Evolutionary conservation across 225 moss, liverwort and hornwort species (phyloP).

Genomic region (Sphagnum tenellum): DNA sequence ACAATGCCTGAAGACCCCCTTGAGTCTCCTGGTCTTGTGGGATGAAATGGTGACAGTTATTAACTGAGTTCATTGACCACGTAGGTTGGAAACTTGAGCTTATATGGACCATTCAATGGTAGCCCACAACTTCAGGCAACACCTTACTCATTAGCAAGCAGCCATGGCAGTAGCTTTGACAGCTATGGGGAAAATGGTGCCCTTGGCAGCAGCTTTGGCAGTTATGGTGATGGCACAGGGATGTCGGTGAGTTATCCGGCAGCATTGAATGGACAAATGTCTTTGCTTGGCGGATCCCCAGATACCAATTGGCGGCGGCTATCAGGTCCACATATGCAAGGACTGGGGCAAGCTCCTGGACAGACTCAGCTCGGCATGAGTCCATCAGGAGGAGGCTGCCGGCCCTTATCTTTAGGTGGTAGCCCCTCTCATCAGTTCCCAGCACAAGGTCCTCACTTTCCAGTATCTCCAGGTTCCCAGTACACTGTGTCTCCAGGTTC

Average conservation of each 20-base stretch:
- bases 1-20: too few species aligned
- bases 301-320: conserved; percentile 24
- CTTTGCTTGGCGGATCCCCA: conserved; percentile 32
- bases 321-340: conserved; percentile 10
- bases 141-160: conserved; percentile 38
- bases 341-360: background rate
- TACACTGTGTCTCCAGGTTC: conserved; percentile 1
- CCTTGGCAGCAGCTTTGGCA: conserved; percentile 34
- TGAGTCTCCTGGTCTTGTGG: too few species aligned
- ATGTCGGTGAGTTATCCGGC: conserved; percentile 4
- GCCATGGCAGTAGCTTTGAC: conserved; percentile 45
- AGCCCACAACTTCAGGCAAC: conserved; percentile 32
- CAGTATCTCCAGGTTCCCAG: conserved; percentile 30
- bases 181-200: conserved; percentile 29
- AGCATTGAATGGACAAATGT: conserved; percentile 26
- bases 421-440: conserved; percentile 23
- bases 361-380: conserved; percentile 12
- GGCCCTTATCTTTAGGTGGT: conserved; percentile 29
- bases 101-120: conserved; percentile 22
- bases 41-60: too few species aligned
- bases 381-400: conserved; percentile 5
- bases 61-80: too few species aligned
- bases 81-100: conserved; percentile 31
- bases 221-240: conserved; percentile 34
- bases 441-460: conserved; percentile 17